Evolutionary conservation across 441 rosid genomes (phyloP).

Genomic region (Jatropha multifida): DNA sequence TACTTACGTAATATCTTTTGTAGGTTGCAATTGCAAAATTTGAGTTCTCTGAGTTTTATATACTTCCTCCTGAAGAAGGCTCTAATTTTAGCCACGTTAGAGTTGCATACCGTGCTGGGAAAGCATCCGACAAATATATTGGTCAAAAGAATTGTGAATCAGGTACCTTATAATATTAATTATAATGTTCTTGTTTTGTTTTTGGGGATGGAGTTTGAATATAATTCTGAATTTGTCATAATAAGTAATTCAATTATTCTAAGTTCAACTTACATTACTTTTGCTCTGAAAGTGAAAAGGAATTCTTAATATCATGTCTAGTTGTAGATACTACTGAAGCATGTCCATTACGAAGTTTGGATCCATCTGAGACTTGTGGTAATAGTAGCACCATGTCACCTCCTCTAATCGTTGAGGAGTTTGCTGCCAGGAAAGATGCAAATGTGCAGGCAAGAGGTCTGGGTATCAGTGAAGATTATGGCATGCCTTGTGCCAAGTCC

Average conservation of each 20-base stretch:
- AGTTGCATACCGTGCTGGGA: conserved; percentile 26
- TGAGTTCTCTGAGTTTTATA: conserved; percentile 23
- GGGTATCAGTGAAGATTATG: conserved; percentile 12
- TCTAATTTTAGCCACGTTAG: conserved; percentile 19
- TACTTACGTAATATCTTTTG: conserved; percentile 3
- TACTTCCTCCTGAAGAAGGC: conserved; percentile 33
- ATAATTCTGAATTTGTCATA: background rate
- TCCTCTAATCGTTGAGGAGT: background rate
- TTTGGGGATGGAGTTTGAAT: background rate
- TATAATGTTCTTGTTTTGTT: background rate
- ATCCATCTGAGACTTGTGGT: conserved; percentile 10
- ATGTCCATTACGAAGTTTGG: background rate
- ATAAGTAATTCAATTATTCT: background rate
- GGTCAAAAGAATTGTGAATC: conserved; percentile 18
- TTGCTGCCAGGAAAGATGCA: background rate
- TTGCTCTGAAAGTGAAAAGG: background rate
- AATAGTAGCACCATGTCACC: conserved; percentile 10
- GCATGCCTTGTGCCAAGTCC: conserved; percentile 8
- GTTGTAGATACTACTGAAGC: conserved; percentile 2
- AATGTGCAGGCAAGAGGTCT: background rate
- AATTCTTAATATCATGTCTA: background rate
- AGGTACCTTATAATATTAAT: conserved; percentile 12
- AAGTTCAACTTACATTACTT: background rate
- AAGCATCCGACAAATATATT: conserved; percentile 6
- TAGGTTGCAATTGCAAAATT: conserved; percentile 35